Evolutionary conservation across 2,329 filamentous ascomycete genomes (phyloP), one percentile per base, ranked within the genome.

Genomic region (Cladosporium sp.): DNA sequence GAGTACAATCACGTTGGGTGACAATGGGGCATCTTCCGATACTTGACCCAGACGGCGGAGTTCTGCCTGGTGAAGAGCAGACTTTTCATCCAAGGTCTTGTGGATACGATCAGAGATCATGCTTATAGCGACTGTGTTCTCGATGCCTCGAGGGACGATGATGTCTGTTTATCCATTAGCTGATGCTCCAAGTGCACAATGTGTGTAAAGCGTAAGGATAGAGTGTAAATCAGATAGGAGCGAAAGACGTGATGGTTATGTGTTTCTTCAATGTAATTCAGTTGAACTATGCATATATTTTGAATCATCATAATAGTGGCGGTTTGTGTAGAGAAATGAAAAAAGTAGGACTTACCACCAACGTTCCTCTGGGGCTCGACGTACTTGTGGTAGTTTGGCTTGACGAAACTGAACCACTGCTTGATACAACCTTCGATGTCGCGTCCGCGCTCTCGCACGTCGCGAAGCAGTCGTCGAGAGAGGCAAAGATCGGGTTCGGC

Each of bases 361-460:
- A 92, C 84, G 59, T 90, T 86, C 50, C 90, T 80, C 68, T 99
- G 93, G 29, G 93, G 93, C 56, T 95, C 86, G 51, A 99, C 93
- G 64, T 82, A 97, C 77, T 86, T 89, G 68, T 92, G 87, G 62
- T 95, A 97, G 64, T 97, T 97, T 3, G 93, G 93, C 70, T 99
- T 99, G 38, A 99, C 93, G 66, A 88, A 99, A 9, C 74, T 75
- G 67, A 97, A 96, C 93, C 93, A 99, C 68, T 99, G 93, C 70
- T 97, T 97, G 68, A 99, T 91, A 63, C 91, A 92, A 36, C 93
- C 93, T 65, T 96, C 88, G 51, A 97, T 87, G 63, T 96, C 92
- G 64, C 93, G 82, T 3, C 88, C 92, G 62, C 93, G 84, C 62
- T 96, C 89, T 61, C 83, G 83, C 18, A 97, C 89, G 70, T 99